Evolutionary conservation across 805 yeast species (phyloP), one percentile per base, ranked within the genome.

Genomic region (Candida arabinofermentans): DNA sequence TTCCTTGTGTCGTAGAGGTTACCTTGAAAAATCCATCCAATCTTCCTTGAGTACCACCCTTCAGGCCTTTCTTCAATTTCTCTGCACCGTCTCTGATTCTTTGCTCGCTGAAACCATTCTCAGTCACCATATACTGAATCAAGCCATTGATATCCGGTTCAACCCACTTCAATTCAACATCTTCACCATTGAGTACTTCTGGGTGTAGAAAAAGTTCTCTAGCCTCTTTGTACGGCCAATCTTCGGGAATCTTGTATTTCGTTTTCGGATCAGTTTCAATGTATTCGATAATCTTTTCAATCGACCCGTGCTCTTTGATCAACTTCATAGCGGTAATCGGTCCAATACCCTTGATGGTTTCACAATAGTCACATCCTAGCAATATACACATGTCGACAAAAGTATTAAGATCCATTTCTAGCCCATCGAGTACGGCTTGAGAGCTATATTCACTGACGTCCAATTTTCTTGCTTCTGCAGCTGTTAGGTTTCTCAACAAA

Each of bases 291-390:
- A 93, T 80, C 29, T 81, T 82, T 47, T 91, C 98, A 36, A 93
- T 71, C 0, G 84, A 72, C 1, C 84, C 81, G 61, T 87, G 89
- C 57, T 91, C 96, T 58, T 81, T 83, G 47, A 93, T 87, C 46
- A 93, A 71, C 57, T 93, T 91, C 48, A 76, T 71, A 0, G 97
- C 99, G 1, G 96, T 91, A 2, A 86, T 93, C 1, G 98, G 98
- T 8, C 99, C 99, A 46, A 93, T 83, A 19, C 99, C 99, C 54
- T 79, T 79, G 44, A 93, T 90, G 4, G 96, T 86, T 50, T 91
- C 97, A 66, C 96, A 88, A 64, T 93, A 93, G 68, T 93, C 99
- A 65, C 99, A 93, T 1, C 99, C 99, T 36, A 93, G 68, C 55
- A 93, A 70, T 32, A 93, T 91, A 67, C 99, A 90, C 53, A 93